Evolutionary conservation across 1,284 basidiomycete species (phyloP), one percentile per base, ranked within the genome.

Genomic region (Exobasidium cylindrosporum): DNA sequence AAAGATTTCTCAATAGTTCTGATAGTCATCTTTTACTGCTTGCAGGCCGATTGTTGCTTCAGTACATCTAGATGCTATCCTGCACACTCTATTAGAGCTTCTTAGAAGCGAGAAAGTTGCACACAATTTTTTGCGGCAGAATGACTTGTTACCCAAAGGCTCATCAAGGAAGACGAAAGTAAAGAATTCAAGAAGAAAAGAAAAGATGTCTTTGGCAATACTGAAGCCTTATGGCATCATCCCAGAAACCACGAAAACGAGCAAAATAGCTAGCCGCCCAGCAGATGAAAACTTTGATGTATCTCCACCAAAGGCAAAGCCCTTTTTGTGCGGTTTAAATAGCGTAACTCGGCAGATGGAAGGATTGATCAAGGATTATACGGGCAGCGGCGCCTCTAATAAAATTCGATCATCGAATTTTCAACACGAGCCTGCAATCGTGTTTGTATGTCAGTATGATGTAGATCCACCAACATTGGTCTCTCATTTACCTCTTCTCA

Each of bases 371-470:
- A 40, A 40, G 35, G 7, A 17, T 17, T 7, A 40, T 40, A 24
- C 47, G 13, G 21, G 13, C 26, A 13, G 21, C 13, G 2, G 13
- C n/a, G 17, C 17, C 23, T 55, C 28, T 21, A n/a, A 6, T 10
- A 17, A 31, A n/a, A 13, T 13, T 5, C 13, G 17, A 2, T 17
- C 53, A n/a, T 4, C 4, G 4, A 44, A 21, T 14, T 14, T 14
- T 4, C n/a, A 35, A 14, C 40, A 35, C 17, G 13, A 31, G 17
- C 53, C 32, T 14, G 14, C 32, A 21, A 55, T 55, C 14, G 21
- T 55, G 26, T 55, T 55, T 26, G 53, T 55, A 13, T 55, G 53
- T 29, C n/a, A 55, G 14, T 14, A 26, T 23, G 53, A 55, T 28
- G 53, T 55, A 2, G 21, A 26, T 21, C 53, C 53, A 26, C 5